Conservation (phyloP, 345 rosid species). For the Populus pruinosa region DNA sequence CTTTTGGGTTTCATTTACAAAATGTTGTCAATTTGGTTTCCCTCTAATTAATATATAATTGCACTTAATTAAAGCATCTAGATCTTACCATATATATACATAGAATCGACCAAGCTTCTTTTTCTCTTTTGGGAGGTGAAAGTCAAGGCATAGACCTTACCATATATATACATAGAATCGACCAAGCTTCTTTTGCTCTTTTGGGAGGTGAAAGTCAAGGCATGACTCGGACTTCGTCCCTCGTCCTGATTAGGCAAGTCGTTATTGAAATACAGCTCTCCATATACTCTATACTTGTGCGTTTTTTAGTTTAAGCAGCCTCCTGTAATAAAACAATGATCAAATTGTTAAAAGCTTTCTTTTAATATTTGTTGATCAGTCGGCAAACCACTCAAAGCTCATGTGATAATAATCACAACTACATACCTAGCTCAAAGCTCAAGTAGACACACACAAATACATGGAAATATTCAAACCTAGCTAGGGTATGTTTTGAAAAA, state of each 20-base stretch:
- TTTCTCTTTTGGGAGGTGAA: neutral
- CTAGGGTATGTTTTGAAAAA: too few relatives aligned
- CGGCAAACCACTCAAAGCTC: neutral
- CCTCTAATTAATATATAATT: neutral
- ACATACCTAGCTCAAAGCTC: neutral
- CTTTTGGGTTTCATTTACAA: conserved; percentile 13
- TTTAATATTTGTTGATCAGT: neutral
- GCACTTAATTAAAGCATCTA: neutral
- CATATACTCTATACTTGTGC: neutral
- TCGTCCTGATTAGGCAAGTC: neutral
- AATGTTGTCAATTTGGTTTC: neutral
- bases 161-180: neutral
- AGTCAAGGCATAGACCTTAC: neutral
- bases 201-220: neutral
- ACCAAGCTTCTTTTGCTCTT: neutral
- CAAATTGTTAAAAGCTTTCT: neutral
- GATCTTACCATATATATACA: neutral
- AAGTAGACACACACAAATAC: neutral
- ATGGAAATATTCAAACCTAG: too few relatives aligned
- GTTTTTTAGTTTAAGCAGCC: neutral
- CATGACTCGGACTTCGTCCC: neutral
- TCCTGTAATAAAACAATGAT: neutral
- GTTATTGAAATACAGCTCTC: neutral
- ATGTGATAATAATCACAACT: neutral
- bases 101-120: neutral